Base-by-base conservation (phyloP, 2,329 filamentous ascomycete species). In the Dactylellina cionopaga region DNA sequence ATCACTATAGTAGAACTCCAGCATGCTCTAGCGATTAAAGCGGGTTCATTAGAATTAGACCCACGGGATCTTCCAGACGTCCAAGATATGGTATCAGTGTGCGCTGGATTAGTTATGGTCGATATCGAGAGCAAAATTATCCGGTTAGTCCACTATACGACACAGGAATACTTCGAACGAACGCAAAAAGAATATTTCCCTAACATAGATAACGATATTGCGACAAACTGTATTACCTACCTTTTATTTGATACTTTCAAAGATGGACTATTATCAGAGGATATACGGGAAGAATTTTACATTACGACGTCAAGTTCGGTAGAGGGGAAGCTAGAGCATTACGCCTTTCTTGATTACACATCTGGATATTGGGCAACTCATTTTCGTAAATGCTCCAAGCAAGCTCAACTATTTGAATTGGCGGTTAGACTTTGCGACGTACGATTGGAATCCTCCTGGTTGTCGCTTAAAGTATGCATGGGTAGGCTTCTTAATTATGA, bases 101-200 rank as follows among this genome's bases (percentile, higher is more conserved):
- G 77, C 44, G 75, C 71, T 55, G 77, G 77, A 15, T 71, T 80
- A 41, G 76, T 79, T 31, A 76, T 79, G 7, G 77, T 79, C 52
- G 49, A 76, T 25, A 69, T 74, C 33, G 13, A 46, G 11, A 78
- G 70, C 19, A 27, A 69, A 1, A 75, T 75, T 22, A 72, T 79
- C 15, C 75, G 76, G 1, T 74, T 79, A 25, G 76, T 79, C 5
- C 77, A 79, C 54, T 77, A 78, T 47, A 79, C 78, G 2, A 74
- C 76, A 13, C 76, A 79, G 37, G 76, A 79, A 66, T 80, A 78
- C 51, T 75, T 80, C 10, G 15, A 41, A 9, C n/a, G 17, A 13
- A 27, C 19, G 0, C 29, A 19, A 4, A 13, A 56, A 4, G 1
- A 22, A 3, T 24, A 7, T 19, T 33, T 55, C 25, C 22, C 7